Percentiles rank a stretch among this genome's conserved stretches.
Conservation (phyloP, 306 rosid species). For the Cucurbita argyrosperma region DNA sequence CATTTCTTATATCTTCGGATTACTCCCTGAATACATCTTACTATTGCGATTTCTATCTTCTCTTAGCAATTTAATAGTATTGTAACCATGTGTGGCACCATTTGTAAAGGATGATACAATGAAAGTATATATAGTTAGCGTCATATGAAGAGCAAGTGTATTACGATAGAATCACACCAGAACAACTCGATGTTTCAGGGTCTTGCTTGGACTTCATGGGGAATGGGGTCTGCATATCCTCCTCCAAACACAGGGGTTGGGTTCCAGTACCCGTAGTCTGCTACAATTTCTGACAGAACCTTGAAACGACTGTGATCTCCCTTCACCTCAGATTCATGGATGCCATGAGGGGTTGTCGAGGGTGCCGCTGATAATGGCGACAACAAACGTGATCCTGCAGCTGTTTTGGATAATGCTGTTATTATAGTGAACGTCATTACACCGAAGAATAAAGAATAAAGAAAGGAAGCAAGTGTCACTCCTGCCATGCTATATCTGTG, state of each 20-base stretch:
- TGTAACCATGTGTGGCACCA: background rate
- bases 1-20: background rate
- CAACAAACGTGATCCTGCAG: background rate
- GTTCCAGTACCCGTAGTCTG: slow-evolving; percentile 32
- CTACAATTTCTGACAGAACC: background rate
- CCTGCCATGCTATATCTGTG: slow-evolving; percentile 12
- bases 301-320: background rate
- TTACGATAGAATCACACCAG: background rate
- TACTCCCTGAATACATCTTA: background rate
- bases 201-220: slow-evolving; percentile 15
- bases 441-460: slow-evolving; percentile 4
- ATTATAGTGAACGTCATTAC: slow-evolving; percentile 11
- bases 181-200: background rate
- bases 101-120: background rate
- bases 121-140: background rate
- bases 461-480: background rate
- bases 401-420: slow-evolving; percentile 4
- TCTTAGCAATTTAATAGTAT: background rate
- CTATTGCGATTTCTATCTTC: background rate
- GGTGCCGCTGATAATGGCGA: background rate
- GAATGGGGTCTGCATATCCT: slow-evolving; percentile 32
- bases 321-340: slow-evolving; percentile 2
- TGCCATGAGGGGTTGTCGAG: background rate
- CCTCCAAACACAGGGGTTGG: slow-evolving; percentile 31
- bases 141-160: background rate